These are phyloP conservation scores for Scutellaria baicalensis DNA, from an alignment of 257 asterid genomes.

Conservation along the genomic window DNA sequence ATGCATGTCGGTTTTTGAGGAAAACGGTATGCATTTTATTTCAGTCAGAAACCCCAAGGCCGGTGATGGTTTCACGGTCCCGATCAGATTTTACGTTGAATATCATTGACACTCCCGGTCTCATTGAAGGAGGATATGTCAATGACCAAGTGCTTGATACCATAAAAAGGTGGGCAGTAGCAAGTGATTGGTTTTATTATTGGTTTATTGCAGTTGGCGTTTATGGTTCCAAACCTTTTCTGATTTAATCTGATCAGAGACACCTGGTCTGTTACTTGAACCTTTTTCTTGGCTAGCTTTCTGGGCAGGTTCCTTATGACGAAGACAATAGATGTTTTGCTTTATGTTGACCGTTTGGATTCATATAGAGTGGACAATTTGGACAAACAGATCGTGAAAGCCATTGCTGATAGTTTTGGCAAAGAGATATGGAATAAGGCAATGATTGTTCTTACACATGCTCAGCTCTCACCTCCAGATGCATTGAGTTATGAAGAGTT, in stretches of 20 bases:
- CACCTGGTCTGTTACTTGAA: not conserved
- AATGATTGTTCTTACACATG: constrained; percentile 81
- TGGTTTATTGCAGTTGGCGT: not conserved
- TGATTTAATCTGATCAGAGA: not conserved
- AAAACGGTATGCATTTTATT: not conserved
- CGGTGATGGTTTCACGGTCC: constrained; percentile 87
- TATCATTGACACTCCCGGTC: constrained; percentile 92
- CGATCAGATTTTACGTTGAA: constrained; percentile 86
- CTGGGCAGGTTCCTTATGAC: constrained; percentile 76
- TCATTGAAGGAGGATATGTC: constrained; percentile 91
- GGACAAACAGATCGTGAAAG: constrained; percentile 85
- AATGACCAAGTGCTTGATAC: constrained; percentile 74
- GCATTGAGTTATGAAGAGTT: constrained; percentile 83
- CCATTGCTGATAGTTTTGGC: constrained; percentile 81
- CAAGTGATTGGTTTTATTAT: not conserved
- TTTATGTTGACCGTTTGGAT: constrained; percentile 97
- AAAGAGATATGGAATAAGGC: constrained; percentile 82
- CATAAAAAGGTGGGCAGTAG: constrained; percentile 59
- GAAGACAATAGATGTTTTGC: constrained; percentile 90
- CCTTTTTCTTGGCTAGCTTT: constrained; percentile 12
- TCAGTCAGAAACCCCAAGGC: constrained; percentile 92
- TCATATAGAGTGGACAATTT: constrained; percentile 91
- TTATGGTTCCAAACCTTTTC: not conserved
- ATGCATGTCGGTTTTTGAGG: not conserved
- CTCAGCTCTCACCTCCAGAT: constrained; percentile 99